These are phyloP conservation scores for Suillus luteus DNA, from an alignment of 768 basidiomycete genomes.

Conservation along the genomic window DNA sequence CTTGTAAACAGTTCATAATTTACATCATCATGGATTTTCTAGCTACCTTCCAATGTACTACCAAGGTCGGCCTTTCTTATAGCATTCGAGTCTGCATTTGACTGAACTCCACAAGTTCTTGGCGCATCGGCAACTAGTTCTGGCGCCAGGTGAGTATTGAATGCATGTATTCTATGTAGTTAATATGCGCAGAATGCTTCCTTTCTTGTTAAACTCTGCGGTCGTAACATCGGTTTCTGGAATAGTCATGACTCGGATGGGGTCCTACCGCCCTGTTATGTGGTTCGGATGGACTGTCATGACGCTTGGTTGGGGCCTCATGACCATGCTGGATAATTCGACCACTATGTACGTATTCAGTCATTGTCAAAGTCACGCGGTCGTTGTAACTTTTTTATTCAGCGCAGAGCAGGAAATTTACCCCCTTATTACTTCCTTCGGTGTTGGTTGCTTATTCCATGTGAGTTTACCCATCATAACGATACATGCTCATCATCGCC, in stretches of 20 bases:
- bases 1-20: background rate
- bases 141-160: slow-evolving; percentile 30
- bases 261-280: slow-evolving; percentile 34
- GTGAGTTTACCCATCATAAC: slow-evolving; percentile 10
- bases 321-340: slow-evolving; percentile 37
- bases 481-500: background rate
- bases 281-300: slow-evolving; percentile 33
- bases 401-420: slow-evolving; percentile 36
- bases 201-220: slow-evolving; percentile 33
- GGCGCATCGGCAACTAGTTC: slow-evolving; percentile 38
- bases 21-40: slow-evolving; percentile 11
- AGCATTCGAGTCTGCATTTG: background rate
- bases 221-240: slow-evolving; percentile 25
- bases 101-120: slow-evolving; percentile 24
- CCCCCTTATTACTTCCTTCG: slow-evolving; percentile 35
- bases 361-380: background rate
- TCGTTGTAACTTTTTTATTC: slow-evolving; percentile 8
- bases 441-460: slow-evolving; percentile 39
- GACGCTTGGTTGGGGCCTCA: slow-evolving; percentile 38
- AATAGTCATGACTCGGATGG: slow-evolving; percentile 26
- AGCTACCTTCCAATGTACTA: slow-evolving; percentile 45
- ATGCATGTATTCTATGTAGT: background rate
- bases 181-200: slow-evolving; percentile 33
- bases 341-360: slow-evolving; percentile 29
- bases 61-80: slow-evolving; percentile 28